These are phyloP conservation scores for Sistotremastrum suecicum DNA, from an alignment of 768 basidiomycete species.

Conservation along the genomic window DNA sequence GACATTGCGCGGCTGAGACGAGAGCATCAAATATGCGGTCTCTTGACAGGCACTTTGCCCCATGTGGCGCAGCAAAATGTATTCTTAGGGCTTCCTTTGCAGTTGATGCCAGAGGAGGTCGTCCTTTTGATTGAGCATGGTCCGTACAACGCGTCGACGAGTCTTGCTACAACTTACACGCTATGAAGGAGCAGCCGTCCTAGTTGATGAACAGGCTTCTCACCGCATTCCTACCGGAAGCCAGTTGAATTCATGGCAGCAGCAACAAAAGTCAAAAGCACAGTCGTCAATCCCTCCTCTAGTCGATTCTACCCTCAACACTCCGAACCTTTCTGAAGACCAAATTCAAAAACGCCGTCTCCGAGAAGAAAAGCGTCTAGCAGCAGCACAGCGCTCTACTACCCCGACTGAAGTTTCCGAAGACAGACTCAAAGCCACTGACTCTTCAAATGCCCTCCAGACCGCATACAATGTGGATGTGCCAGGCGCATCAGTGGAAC, in stretches of 20 bases:
- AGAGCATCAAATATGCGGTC: conserved; percentile 69
- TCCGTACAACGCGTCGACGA: conserved; percentile 17
- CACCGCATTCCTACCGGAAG: conserved; percentile 33
- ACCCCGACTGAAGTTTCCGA: conserved; percentile 9
- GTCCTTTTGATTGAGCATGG: conserved; percentile 77
- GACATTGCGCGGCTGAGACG: conserved; percentile 74
- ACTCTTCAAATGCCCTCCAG: conserved; percentile 1
- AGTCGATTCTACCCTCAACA: too few species aligned
- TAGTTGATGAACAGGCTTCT: conserved; percentile 58
- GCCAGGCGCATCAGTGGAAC: conserved; percentile 43
- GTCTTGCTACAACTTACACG: conserved; percentile 4
- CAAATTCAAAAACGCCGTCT: conserved; percentile 61
- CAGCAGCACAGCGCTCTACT: conserved; percentile 6
- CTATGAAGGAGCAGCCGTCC: conserved; percentile 50
- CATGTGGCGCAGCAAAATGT: conserved; percentile 93
- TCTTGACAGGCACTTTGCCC: conserved; percentile 82
- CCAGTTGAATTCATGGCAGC: conserved; percentile 37
- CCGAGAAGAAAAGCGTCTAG: conserved; percentile 36
- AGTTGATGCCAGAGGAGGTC: conserved; percentile 85
- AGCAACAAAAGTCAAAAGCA: conserved; percentile 8
- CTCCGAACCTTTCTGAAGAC: conserved; percentile 31
- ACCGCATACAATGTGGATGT: conserved; percentile 43
- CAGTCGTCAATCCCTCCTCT: too few species aligned
- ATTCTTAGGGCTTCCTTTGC: conserved; percentile 84
- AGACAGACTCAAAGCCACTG: conserved; percentile 8